Evolutionary conservation across 352 stramenopile species (phyloP).

Genomic region (Pythium insidiosum): DNA sequence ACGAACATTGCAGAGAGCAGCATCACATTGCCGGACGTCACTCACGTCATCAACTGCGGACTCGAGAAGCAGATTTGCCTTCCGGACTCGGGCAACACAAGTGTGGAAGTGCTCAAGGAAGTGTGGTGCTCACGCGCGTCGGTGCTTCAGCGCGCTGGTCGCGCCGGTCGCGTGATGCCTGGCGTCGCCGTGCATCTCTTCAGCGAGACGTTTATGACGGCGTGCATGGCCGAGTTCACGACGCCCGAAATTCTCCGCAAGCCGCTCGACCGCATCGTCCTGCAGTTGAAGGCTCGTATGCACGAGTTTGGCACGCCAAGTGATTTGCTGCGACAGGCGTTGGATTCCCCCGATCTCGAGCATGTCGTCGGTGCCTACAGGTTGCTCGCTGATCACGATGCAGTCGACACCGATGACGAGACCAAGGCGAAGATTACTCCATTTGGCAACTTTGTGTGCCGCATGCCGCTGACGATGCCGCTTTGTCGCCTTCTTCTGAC

Average conservation of each 20-base stretch:
- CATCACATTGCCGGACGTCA: constrained; percentile 94
- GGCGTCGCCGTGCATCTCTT: constrained; percentile 91
- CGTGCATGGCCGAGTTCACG: constrained; percentile 74
- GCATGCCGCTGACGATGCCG: constrained; percentile 68
- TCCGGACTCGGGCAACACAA: constrained; percentile 50
- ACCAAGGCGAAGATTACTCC: constrained; percentile 46
- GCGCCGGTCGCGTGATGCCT: constrained; percentile 90
- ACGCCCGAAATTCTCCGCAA: constrained; percentile 78
- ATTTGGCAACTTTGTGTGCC: constrained; percentile 74
- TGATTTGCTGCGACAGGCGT: constrained; percentile 48
- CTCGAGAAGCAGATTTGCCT: constrained; percentile 85
- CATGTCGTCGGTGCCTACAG: constrained; percentile 79
- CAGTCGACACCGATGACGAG: constrained; percentile 55
- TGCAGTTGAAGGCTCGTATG: constrained; percentile 71
- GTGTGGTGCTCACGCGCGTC: constrained; percentile 94
- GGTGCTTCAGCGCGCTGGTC: constrained; percentile 73
- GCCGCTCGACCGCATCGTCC: constrained; percentile 68
- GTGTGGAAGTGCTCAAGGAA: constrained; percentile 66
- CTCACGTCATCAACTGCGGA: constrained; percentile 80
- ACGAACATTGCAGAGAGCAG: constrained; percentile 97
- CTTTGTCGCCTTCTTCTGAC: constrained; percentile 71
- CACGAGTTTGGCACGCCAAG: constrained; percentile 65
- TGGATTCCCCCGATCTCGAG: constrained; percentile 56
- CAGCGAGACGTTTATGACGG: constrained; percentile 46
- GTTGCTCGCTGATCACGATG: constrained; percentile 53